Evolutionary conservation across 768 basidiomycete species (phyloP), one percentile per base, ranked within the genome.

Genomic region (Russula earlei): DNA sequence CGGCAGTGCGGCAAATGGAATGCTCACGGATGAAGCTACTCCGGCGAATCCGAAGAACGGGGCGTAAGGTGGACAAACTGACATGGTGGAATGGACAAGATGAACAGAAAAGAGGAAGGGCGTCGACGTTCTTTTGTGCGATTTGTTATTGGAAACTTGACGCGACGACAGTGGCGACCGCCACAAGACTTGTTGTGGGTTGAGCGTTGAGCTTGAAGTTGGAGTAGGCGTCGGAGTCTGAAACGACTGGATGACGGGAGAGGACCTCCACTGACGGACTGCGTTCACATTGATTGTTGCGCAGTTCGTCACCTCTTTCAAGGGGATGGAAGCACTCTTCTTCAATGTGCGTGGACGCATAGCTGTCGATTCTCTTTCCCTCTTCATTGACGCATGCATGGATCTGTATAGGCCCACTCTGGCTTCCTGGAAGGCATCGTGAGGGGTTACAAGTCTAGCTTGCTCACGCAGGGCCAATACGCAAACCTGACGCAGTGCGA

Each of bases 21-120:
- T 24, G 67, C 88, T 72, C 64, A 96, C 95, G 48, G 95, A 83
- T 24, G 86, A 79, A n/a, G 92, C 88, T 29, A 98, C 95, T 49
- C 95, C 95, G 48, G 87, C 94, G 69, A 99, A 94, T 25, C 94
- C 95, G 69, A 98, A 96, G 83, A 98, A 98, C 49, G 92, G 90
- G 49, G 94, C 94, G 68, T 89, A 97, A 29, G 93, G 90, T 59
- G 92, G 92, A 69, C 92, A 96, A 48, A 14, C 4, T 43, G 70
- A 70, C 70, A 71, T 71, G 49, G 45, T 60, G 48, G 45, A 48
- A 38, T 31, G 29, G 29, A 31, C 29, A 4, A 20, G 37, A 52
- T n/a, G n/a, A n/a, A n/a, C n/a, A n/a, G n/a, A 38, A 31, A 45
- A 44, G 29, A 36, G 38, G 56, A 31, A 29, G 45, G 17, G 27